phyloP scores from a whole-genome alignment of 2,329 filamentous ascomycete species.

The Xylariaceae sp. region DNA sequence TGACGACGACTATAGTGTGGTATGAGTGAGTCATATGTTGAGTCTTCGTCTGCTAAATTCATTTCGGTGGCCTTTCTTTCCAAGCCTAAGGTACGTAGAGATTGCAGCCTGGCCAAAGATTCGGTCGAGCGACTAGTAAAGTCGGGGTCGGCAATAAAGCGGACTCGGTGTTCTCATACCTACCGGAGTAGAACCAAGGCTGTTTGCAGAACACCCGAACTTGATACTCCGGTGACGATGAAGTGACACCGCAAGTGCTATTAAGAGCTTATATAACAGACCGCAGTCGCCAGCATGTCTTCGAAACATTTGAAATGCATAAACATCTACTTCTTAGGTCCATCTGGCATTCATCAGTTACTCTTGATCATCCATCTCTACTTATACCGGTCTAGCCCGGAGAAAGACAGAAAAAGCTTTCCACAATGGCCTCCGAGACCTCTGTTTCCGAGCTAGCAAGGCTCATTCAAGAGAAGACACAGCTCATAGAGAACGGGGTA shows the following conservation, averaged over 20 bases:
- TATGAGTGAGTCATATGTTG: too few species aligned
- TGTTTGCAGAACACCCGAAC: neutral
- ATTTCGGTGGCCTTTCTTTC: neutral
- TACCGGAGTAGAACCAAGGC: neutral
- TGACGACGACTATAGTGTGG: too few species aligned
- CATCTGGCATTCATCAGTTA: neutral
- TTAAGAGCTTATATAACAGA: neutral
- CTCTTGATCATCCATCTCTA: neutral
- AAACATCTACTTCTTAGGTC: neutral
- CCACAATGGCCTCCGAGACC: slow-evolving; percentile 19
- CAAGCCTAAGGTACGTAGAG: neutral
- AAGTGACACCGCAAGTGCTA: too few species aligned
- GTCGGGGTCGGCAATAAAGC: slow-evolving; percentile 14
- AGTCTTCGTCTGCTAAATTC: too few species aligned
- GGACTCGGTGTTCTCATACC: slow-evolving; percentile 1
- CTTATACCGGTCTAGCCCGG: neutral
- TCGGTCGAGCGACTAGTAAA: slow-evolving; percentile 2
- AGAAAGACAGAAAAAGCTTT: neutral
- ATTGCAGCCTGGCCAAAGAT: neutral
- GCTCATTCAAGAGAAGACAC: slow-evolving; percentile 18
- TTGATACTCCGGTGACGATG: too few species aligned
- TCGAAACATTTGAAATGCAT: neutral
- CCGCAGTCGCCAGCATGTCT: neutral
- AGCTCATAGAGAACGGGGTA: slow-evolving; percentile 14
- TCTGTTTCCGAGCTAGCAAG: slow-evolving; percentile 23